Conservation (phyloP, 2,329 filamentous ascomycete species). For the Penicillium sumatraense region DNA sequence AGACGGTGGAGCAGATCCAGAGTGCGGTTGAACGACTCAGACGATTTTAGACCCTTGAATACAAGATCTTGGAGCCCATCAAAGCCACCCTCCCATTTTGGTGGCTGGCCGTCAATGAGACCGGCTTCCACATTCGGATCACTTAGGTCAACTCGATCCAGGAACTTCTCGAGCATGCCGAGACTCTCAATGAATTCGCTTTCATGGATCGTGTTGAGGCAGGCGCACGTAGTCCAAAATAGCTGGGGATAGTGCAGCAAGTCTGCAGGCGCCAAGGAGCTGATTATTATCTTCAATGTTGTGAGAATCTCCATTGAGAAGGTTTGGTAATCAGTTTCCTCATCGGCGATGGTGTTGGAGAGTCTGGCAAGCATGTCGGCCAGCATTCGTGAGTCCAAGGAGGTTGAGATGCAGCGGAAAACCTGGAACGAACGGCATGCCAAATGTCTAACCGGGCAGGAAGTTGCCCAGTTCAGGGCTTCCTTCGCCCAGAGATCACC, state of each 20-base stretch:
- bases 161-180: conserved; percentile 84
- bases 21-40: conserved; percentile 76
- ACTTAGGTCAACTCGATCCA: conserved; percentile 81
- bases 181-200: conserved; percentile 90
- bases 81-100: conserved; percentile 86
- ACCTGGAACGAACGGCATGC: conserved; percentile 98
- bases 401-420: conserved; percentile 90
- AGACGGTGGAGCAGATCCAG: conserved; percentile 78
- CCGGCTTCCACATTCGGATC: conserved; percentile 70
- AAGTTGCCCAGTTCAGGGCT: conserved; percentile 93
- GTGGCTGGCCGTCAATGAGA: conserved; percentile 77
- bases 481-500: conserved; percentile 90
- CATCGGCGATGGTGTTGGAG: conserved; percentile 95
- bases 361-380: conserved; percentile 94
- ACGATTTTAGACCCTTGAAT: conserved; percentile 91
- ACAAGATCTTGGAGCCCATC: conserved; percentile 83
- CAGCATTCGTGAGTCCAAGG: conserved; percentile 89
- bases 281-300: conserved; percentile 88
- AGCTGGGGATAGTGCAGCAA: conserved; percentile 90
- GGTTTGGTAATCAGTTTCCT: conserved; percentile 90
- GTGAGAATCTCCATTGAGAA: conserved; percentile 98
- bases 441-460: conserved; percentile 90
- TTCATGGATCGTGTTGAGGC: conserved; percentile 95
- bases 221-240: conserved; percentile 98
- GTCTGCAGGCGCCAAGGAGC: conserved; percentile 77